Conservation (phyloP, 2,329 filamentous ascomycete species). For the Scortechinia acanthostroma region DNA sequence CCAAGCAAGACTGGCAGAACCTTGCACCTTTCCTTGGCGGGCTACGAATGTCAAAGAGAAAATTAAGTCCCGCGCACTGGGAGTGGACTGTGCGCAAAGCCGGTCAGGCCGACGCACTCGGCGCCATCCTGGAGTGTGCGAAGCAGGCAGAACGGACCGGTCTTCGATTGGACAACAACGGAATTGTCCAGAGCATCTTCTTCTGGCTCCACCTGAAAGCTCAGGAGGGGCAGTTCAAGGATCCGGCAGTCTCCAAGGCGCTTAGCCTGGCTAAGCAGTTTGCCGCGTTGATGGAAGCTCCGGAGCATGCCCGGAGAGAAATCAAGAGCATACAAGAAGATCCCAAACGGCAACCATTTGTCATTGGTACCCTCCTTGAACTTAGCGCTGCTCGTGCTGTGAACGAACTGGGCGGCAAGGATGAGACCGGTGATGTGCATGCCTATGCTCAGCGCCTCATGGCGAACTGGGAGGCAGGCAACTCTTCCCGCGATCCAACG, state of each 20-base stretch:
- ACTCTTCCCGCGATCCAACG: background rate
- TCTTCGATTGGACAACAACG: background rate
- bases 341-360: background rate
- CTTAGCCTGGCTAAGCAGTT: background rate
- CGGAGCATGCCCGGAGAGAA: background rate
- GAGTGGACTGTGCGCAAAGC: background rate
- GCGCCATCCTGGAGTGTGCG: background rate
- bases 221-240: background rate
- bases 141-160: background rate
- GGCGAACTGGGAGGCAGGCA: background rate
- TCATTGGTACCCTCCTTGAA: background rate
- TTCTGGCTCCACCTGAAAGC: background rate
- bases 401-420: background rate
- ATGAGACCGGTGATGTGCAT: background rate
- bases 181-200: background rate
- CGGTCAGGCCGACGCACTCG: background rate
- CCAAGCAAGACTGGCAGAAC: background rate
- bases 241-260: background rate
- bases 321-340: too few relatives aligned
- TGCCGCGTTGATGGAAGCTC: background rate
- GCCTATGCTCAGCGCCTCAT: background rate
- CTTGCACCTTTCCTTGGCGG: background rate
- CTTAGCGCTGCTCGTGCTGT: background rate
- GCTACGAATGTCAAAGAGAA: background rate
- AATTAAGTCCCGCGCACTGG: background rate